A percentile compares a stretch with the other conserved stretches of the same genome.
Conservation (phyloP, 192 early-diverging fungal species). For the Fimicolochytrium jonesii region DNA sequence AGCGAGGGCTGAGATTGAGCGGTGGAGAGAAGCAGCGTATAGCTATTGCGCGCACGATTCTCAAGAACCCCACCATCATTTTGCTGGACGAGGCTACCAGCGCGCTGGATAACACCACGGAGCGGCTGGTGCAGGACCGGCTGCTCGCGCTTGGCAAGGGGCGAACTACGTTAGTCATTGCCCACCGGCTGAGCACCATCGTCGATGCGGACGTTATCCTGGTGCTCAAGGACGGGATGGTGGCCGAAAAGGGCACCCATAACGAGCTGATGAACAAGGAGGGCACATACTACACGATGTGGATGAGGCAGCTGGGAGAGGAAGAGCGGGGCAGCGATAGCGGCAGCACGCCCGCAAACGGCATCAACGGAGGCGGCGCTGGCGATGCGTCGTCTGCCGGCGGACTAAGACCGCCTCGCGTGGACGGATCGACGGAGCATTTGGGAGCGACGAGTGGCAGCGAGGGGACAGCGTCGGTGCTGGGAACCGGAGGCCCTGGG, state of each 20-base stretch:
- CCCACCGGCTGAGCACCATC: constrained; percentile 71
- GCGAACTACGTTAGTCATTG: constrained; percentile 74
- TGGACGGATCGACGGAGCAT: too few species aligned
- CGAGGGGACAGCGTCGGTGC: too few species aligned
- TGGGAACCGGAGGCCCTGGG: too few species aligned
- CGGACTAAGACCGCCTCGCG: too few species aligned
- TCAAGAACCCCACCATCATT: constrained; percentile 71
- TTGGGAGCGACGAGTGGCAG: too few species aligned
- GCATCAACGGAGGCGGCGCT: too few species aligned
- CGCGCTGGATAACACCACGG: constrained; percentile 58
- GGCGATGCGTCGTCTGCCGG: too few species aligned
- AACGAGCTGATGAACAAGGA: constrained; percentile 6
- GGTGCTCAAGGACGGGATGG: constrained; percentile 73
- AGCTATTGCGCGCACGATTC: constrained; percentile 77
- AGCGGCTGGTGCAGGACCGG: constrained; percentile 84
- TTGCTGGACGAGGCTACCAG: constrained; percentile 89
- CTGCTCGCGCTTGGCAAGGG: constrained; percentile 69
- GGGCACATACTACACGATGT: constrained; percentile 85
- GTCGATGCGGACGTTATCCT: constrained; percentile 73
- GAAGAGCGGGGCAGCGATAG: too few species aligned
- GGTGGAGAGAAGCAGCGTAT: constrained; percentile 93
- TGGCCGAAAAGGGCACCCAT: constrained; percentile 55
- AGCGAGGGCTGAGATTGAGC: constrained; percentile 65
- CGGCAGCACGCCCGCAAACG: too few species aligned
- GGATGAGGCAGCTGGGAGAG: constrained; percentile 78